Conservation (phyloP, 345 rosid genomes). For the Salix suchowensis region DNA sequence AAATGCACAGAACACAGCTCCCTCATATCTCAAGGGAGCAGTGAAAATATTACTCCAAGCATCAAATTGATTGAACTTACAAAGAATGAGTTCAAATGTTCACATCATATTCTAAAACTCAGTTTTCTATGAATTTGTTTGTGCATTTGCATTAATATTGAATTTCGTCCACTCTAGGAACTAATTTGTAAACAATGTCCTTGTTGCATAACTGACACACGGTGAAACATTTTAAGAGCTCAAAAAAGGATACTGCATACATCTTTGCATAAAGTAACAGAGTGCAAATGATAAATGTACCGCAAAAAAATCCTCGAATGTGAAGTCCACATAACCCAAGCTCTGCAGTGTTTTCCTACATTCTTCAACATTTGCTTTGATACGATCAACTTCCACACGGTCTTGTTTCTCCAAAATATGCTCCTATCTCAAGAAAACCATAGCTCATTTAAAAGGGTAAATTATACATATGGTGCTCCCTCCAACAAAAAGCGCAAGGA, state of each 20-base stretch:
- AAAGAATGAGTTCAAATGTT: neutral
- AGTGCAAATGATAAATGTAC: slow-evolving; percentile 33
- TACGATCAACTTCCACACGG: slow-evolving; percentile 71
- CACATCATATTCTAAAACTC: neutral
- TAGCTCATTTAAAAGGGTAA: neutral
- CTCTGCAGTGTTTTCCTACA: slow-evolving; percentile 85
- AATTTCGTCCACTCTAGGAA: neutral
- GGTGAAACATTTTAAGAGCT: neutral
- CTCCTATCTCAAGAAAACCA: slow-evolving; percentile 47
- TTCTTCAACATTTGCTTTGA: slow-evolving; percentile 79
- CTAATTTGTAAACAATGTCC: neutral
- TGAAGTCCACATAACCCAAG: slow-evolving; percentile 87
- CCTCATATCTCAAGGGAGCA: neutral
- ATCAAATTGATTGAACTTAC: neutral
- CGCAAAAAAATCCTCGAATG: slow-evolving; percentile 96
- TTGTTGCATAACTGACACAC: neutral
- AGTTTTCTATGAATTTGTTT: neutral
- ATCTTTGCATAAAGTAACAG: neutral
- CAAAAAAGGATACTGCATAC: neutral
- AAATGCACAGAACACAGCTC: neutral
- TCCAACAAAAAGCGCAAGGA: slow-evolving; percentile 9
- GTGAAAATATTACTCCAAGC: neutral
- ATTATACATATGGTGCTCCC: neutral
- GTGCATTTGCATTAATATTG: neutral
- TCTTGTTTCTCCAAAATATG: slow-evolving; percentile 81